These are phyloP conservation scores for Nitzschia sp. DNA, from an alignment of 108 stramenopile genomes.

Conservation along the genomic window DNA sequence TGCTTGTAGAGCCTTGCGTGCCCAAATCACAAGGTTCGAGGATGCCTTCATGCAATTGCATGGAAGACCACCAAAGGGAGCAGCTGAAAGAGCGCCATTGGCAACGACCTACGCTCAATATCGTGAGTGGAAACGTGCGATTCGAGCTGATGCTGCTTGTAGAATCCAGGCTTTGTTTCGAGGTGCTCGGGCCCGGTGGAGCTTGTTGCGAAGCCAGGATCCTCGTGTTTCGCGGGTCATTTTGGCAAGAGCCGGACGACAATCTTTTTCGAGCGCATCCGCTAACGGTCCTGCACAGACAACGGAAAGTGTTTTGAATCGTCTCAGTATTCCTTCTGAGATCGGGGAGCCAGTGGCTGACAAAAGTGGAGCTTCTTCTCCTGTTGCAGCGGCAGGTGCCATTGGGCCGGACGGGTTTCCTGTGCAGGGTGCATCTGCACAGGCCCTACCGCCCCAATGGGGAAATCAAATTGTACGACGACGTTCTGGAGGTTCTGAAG, in stretches of 20 bases:
- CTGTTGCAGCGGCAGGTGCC: slow-evolving; percentile 18
- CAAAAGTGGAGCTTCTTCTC: slow-evolving; percentile 15
- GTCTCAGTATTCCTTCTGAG: slow-evolving; percentile 75
- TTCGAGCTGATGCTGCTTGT: slow-evolving; percentile 84
- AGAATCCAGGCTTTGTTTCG: slow-evolving; percentile 80
- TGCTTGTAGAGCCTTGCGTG: slow-evolving; percentile 82
- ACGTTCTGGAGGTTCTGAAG: slow-evolving; percentile 5
- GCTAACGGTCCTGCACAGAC: slow-evolving; percentile 3
- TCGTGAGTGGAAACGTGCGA: slow-evolving; percentile 85
- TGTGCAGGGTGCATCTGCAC: slow-evolving; percentile 15
- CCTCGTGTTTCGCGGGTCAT: slow-evolving; percentile 53
- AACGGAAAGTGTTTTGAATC: slow-evolving; percentile 27
- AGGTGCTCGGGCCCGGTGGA: slow-evolving; percentile 53
- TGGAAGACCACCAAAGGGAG: slow-evolving; percentile 77
- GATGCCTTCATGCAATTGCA: slow-evolving; percentile 77
- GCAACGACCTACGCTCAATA: slow-evolving; percentile 88
- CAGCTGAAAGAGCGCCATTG: slow-evolving; percentile 79
- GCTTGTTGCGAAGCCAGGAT: slow-evolving; percentile 50
- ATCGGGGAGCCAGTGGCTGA: slow-evolving; percentile 42
- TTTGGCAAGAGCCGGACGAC: slow-evolving; percentile 40
- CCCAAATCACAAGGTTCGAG: slow-evolving; percentile 87
- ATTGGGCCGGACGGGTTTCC: slow-evolving; percentile 16
- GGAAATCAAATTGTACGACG: slow-evolving; percentile 23
- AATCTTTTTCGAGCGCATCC: slow-evolving; percentile 1
- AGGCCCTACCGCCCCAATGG: slow-evolving; percentile 26